A percentile compares a stretch with the other conserved stretches of the same genome.
Evolutionary conservation across 2,329 filamentous ascomycete genomes (phyloP).

Genomic region (Coleophoma eucalyptorum): DNA sequence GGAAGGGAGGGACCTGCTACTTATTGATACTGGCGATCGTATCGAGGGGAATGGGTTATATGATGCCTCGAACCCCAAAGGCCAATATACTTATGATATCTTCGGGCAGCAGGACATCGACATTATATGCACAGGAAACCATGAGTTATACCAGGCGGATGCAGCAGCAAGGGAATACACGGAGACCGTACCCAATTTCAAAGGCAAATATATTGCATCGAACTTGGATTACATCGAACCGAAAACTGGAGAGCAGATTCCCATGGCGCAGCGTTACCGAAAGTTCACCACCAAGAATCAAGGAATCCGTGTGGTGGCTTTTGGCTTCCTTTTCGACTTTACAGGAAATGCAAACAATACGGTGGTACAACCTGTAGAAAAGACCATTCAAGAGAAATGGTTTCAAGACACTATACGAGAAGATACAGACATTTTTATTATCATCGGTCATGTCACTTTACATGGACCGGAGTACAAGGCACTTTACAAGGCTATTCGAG

Average conservation of each 20-base stretch:
- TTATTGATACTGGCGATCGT: conserved; percentile 93
- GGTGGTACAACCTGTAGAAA: conserved; percentile 72
- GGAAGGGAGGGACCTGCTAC: conserved; percentile 76
- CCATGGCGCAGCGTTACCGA: conserved; percentile 77
- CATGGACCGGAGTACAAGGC: conserved; percentile 74
- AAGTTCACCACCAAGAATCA: conserved; percentile 92
- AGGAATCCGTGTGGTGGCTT: conserved; percentile 76
- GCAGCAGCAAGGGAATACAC: conserved; percentile 76
- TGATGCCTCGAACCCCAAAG: conserved; percentile 83
- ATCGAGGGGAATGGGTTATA: conserved; percentile 95
- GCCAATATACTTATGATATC: conserved; percentile 84
- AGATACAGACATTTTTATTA: conserved; percentile 81
- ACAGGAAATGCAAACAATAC: conserved; percentile 89
- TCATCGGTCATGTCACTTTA: conserved; percentile 81
- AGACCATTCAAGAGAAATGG: conserved; percentile 82
- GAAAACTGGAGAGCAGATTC: conserved; percentile 64
- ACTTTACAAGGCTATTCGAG: conserved; percentile 75
- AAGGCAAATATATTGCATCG: conserved; percentile 77
- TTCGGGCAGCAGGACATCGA: conserved; percentile 80
- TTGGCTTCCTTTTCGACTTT: conserved; percentile 96
- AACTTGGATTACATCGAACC: conserved; percentile 87
- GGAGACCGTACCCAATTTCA: conserved; percentile 79
- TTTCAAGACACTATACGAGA: conserved; percentile 83
- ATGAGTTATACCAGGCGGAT: conserved; percentile 84
- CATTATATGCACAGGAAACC: conserved; percentile 83